Evolutionary conservation across 2,329 filamentous ascomycete genomes (phyloP).

Genomic region (Stemphylium lycopersici): DNA sequence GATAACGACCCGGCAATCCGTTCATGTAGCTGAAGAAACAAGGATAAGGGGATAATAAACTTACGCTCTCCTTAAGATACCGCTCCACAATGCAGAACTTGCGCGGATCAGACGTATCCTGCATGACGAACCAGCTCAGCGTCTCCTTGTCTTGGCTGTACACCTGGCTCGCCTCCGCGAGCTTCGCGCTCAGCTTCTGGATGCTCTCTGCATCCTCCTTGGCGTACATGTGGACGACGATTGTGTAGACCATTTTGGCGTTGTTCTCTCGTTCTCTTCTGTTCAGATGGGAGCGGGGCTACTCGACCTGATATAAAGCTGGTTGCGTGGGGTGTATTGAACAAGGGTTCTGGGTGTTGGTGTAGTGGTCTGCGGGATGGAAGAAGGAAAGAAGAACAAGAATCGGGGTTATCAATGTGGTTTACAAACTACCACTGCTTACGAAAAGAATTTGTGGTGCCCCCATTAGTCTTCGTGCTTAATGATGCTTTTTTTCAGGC

Average conservation of each 20-base stretch:
- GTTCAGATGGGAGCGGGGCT: background rate
- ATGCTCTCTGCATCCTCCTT: conserved; percentile 69
- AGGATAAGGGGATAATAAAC: conserved; percentile 29
- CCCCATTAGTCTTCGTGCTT: too few species aligned
- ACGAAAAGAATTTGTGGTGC: too few species aligned
- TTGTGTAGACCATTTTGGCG: conserved; percentile 68
- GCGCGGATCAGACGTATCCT: conserved; percentile 69
- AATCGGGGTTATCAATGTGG: too few species aligned
- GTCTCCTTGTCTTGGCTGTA: conserved; percentile 75
- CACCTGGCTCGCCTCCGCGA: conserved; percentile 74
- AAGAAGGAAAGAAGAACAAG: too few species aligned
- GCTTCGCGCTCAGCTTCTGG: conserved; percentile 71
- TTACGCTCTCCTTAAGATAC: conserved; percentile 69
- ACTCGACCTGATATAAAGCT: too few species aligned
- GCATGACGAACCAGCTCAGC: conserved; percentile 74
- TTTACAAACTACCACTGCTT: too few species aligned
- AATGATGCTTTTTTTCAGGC: conserved; percentile 5
- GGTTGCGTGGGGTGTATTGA: too few species aligned
- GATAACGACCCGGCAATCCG: background rate
- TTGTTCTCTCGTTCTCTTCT: background rate
- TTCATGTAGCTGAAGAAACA: too few species aligned
- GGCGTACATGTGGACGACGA: conserved; percentile 72
- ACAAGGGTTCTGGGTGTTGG: too few species aligned
- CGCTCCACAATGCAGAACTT: conserved; percentile 79
- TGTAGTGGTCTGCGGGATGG: too few species aligned